phyloP scores from a whole-genome alignment of 345 rosid genomes.

The Durio zibethinus region DNA sequence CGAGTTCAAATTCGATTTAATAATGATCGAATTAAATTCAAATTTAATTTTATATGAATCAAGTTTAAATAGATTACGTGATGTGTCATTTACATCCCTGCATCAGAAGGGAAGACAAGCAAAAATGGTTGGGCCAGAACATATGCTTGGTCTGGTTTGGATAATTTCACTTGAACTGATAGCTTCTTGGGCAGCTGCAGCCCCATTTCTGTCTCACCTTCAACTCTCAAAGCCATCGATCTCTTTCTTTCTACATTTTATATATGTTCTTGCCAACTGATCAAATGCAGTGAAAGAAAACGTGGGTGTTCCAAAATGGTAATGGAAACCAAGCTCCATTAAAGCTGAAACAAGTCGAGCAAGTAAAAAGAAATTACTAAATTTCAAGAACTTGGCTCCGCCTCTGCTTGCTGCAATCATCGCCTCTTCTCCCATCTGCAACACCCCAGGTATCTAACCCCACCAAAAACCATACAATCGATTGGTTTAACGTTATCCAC shows the following conservation, averaged over 20 bases:
- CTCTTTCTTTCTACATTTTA: neutral
- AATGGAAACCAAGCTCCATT: neutral
- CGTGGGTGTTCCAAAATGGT: neutral
- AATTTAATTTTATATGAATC: no score
- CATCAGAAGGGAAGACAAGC: neutral
- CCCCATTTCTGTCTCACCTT: neutral
- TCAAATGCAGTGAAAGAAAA: neutral
- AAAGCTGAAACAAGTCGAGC: neutral
- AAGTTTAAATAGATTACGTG: no score
- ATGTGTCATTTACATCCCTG: no score
- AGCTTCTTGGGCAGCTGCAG: neutral
- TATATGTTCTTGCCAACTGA: neutral
- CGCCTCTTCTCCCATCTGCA: constrained; percentile 10
- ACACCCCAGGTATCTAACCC: constrained; percentile 5
- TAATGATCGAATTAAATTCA: no score
- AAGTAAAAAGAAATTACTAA: neutral
- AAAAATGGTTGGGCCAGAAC: neutral
- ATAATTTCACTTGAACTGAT: neutral
- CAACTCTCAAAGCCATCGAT: neutral
- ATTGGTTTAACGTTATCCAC: constrained; percentile 1
- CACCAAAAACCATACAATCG: neutral
- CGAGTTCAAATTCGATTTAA: no score
- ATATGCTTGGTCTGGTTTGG: neutral
- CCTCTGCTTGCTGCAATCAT: constrained; percentile 6
- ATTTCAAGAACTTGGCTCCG: constrained; percentile 9